Evolutionary conservation across 2,329 filamentous ascomycete species (phyloP).

Genomic region (Dactylellina parvicollis): DNA sequence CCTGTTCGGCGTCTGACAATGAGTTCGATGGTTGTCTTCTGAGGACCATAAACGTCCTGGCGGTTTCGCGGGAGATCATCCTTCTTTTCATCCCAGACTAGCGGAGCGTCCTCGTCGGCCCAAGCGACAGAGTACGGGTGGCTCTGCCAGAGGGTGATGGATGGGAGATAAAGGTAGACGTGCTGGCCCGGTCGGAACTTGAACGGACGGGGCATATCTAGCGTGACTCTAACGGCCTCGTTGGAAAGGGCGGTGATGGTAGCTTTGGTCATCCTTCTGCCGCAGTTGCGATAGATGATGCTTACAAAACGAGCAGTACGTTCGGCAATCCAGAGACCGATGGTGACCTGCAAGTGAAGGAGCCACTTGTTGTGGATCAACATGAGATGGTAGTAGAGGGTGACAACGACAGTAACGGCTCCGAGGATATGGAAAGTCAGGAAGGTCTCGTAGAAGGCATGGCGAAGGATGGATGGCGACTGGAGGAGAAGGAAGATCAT

Average conservation of each 20-base stretch:
- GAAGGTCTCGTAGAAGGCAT: constrained; percentile 83
- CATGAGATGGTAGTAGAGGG: constrained; percentile 74
- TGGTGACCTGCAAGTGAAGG: constrained; percentile 70
- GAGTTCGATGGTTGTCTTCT: constrained; percentile 75
- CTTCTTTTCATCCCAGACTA: constrained; percentile 63
- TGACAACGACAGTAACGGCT: constrained; percentile 70
- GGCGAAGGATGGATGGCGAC: constrained; percentile 75
- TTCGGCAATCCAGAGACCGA: constrained; percentile 75
- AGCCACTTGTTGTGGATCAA: constrained; percentile 68
- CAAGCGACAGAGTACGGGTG: constrained; percentile 83
- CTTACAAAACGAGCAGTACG: constrained; percentile 70
- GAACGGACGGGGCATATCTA: constrained; percentile 80
- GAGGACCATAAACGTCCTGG: constrained; percentile 69
- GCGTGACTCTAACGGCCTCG: constrained; percentile 77
- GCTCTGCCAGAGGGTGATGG: constrained; percentile 74
- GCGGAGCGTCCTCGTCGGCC: constrained; percentile 72
- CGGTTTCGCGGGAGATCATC: constrained; percentile 67
- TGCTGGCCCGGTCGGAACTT: constrained; percentile 78
- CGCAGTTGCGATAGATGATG: constrained; percentile 73
- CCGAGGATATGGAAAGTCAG: constrained; percentile 75
- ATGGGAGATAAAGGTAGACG: constrained; percentile 80
- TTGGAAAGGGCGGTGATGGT: constrained; percentile 79
- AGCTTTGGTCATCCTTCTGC: constrained; percentile 71
- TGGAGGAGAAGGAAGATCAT: constrained; percentile 74
- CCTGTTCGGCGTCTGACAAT: constrained; percentile 78